Evolutionary conservation across 148 eudicot genomes (phyloP).

Genomic region (Arbutus unedo): DNA sequence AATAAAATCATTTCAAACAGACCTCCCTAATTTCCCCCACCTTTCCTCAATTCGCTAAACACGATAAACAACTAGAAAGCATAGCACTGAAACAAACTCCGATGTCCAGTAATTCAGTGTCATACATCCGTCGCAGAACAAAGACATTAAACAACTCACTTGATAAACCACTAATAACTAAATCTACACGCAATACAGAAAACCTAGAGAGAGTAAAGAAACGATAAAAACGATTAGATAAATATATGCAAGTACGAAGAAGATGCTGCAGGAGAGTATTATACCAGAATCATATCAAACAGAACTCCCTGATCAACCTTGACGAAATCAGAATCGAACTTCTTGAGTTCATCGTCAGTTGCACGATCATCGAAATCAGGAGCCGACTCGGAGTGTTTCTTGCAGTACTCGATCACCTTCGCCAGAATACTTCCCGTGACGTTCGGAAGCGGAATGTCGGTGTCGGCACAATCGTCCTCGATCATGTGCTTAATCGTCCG

Average conservation of each 20-base stretch:
- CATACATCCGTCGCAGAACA: not conserved
- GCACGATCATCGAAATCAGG: not conserved
- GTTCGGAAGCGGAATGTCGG: slow-evolving; percentile 30
- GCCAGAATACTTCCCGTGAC: slow-evolving; percentile 23
- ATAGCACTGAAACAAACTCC: not conserved
- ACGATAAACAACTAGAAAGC: not conserved
- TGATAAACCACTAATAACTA: not conserved
- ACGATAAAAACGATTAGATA: not conserved
- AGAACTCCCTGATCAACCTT: slow-evolving; percentile 27
- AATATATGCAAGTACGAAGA: not conserved
- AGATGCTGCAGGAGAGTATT: not conserved
- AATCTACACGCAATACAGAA: not conserved
- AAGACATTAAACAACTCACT: not conserved
- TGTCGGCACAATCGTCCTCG: slow-evolving; percentile 26
- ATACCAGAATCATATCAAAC: slow-evolving; percentile 37
- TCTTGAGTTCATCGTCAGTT: slow-evolving; percentile 14
- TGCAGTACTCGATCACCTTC: slow-evolving; percentile 38
- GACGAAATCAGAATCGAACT: slow-evolving; percentile 25
- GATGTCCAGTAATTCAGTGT: not conserved
- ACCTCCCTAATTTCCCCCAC: not conserved
- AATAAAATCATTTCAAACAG: not conserved
- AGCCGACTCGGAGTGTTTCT: slow-evolving; percentile 18
- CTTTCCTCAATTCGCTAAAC: not conserved
- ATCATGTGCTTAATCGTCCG: slow-evolving; percentile 27
- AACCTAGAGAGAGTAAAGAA: not conserved